Evolutionary conservation across 768 basidiomycete species (phyloP).

Genomic region (Crucibulum laeve): DNA sequence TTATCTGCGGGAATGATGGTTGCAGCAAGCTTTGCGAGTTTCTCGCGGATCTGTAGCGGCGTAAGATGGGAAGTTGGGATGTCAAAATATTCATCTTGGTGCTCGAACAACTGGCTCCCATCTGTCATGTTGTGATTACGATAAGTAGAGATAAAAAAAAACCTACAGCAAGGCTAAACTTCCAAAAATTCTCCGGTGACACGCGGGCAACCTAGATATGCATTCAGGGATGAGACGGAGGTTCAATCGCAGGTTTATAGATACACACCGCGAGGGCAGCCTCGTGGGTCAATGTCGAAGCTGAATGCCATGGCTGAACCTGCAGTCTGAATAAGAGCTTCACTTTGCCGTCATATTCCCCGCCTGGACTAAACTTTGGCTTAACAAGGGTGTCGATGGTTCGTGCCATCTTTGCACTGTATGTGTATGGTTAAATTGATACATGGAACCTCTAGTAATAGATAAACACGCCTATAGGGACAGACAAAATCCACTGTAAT

Average conservation of each 20-base stretch:
- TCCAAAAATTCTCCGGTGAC: conserved; percentile 78
- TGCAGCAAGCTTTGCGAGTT: conserved; percentile 58
- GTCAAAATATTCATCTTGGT: conserved; percentile 78
- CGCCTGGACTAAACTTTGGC: conserved; percentile 53
- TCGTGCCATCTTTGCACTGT: conserved; percentile 56
- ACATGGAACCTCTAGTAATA: not conserved
- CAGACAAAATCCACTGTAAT: conserved; percentile 80
- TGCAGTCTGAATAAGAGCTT: conserved; percentile 69
- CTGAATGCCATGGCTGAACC: conserved; percentile 76
- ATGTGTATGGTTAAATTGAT: not conserved
- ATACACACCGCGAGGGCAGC: conserved; percentile 71
- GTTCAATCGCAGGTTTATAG: not conserved
- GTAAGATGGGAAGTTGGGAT: conserved; percentile 64
- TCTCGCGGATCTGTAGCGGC: conserved; percentile 68
- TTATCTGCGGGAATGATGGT: conserved; percentile 46
- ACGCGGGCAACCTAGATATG: conserved; percentile 55
- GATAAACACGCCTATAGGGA: conserved; percentile 59
- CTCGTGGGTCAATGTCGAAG: conserved; percentile 78
- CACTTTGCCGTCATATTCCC: conserved; percentile 68
- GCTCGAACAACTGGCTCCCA: conserved; percentile 60
- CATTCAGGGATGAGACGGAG: not conserved
- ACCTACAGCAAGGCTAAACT: conserved; percentile 62
- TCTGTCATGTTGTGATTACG: not conserved
- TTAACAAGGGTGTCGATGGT: conserved; percentile 57
- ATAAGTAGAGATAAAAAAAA: not conserved